These are phyloP conservation scores for Tillandsia leiboldiana DNA, from an alignment of 176 grass and related monocot species.

Conservation along the genomic window DNA sequence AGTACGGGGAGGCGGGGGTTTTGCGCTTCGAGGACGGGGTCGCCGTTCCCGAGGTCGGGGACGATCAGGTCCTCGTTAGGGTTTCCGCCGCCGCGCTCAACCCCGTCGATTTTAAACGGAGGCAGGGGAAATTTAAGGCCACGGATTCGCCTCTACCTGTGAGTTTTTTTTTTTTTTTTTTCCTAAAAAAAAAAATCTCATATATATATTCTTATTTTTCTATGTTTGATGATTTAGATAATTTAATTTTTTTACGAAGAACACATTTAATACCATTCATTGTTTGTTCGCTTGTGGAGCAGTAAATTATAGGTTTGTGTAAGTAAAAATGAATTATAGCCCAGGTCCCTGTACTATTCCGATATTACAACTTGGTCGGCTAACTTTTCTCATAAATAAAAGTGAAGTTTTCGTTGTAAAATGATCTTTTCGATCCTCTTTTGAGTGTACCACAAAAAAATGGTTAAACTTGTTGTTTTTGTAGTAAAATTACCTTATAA, in stretches of 20 bases:
- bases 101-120: conserved; percentile 76
- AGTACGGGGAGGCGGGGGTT: conserved; percentile 62
- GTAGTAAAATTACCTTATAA: no score
- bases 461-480: no score
- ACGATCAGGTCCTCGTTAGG: conserved; percentile 74
- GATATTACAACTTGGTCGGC: no score
- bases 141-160: conserved; percentile 82
- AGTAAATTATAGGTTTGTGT: no score
- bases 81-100: conserved; percentile 72
- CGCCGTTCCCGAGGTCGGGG: conserved; percentile 40
- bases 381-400: no score
- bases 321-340: no score
- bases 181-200: background rate
- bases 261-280: no score
- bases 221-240: background rate
- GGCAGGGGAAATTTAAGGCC: conserved; percentile 79
- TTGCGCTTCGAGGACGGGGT: conserved; percentile 44
- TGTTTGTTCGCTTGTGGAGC: no score
- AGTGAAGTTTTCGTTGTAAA: no score
- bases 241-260: background rate
- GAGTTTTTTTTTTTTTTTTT: background rate
- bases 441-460: no score
- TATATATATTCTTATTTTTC: background rate
- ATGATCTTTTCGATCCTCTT: no score
- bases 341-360: no score